Evolutionary conservation across 1,284 basidiomycete species (phyloP).

Genomic region (Pholiota adiposa): DNA sequence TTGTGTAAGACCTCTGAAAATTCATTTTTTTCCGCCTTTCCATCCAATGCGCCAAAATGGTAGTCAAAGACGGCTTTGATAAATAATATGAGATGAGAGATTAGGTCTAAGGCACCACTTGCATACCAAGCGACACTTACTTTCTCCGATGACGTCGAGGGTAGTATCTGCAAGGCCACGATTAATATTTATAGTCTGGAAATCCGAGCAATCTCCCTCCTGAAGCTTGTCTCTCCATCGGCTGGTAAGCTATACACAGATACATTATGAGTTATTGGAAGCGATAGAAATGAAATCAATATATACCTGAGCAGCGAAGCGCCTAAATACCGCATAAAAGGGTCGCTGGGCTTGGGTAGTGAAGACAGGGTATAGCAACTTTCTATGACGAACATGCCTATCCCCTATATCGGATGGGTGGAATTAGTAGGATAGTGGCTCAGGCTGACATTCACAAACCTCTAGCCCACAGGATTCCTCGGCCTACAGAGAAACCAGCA

Average conservation of each 20-base stretch:
- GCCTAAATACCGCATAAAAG: conserved; percentile 9
- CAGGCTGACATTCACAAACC: not conserved
- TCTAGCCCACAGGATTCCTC: conserved; percentile 11
- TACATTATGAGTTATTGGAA: not conserved
- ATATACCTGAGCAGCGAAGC: conserved; percentile 5
- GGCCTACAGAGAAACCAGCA: conserved; percentile 4
- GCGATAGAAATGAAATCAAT: not conserved
- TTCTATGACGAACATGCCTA: conserved; percentile 12
- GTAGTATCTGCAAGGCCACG: conserved; percentile 8
- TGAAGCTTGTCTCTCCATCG: conserved; percentile 15
- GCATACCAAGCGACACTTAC: not conserved
- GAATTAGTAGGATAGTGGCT: not conserved
- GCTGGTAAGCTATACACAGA: not conserved
- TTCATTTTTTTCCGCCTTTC: conserved; percentile 3
- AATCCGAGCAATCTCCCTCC: conserved; percentile 12
- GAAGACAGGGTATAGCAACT: conserved; percentile 9
- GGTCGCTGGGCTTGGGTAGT: conserved; percentile 9
- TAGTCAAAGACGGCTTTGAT: conserved; percentile 14
- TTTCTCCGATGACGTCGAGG: conserved; percentile 14
- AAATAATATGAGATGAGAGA: too few species aligned
- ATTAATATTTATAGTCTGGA: conserved; percentile 8
- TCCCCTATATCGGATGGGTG: not conserved
- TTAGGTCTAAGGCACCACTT: not conserved
- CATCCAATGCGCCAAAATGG: conserved; percentile 10
- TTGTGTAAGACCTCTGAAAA: conserved; percentile 12